phyloP scores from a whole-genome alignment of 352 stramenopile genomes.

The Globisporangium sylvaticum region DNA sequence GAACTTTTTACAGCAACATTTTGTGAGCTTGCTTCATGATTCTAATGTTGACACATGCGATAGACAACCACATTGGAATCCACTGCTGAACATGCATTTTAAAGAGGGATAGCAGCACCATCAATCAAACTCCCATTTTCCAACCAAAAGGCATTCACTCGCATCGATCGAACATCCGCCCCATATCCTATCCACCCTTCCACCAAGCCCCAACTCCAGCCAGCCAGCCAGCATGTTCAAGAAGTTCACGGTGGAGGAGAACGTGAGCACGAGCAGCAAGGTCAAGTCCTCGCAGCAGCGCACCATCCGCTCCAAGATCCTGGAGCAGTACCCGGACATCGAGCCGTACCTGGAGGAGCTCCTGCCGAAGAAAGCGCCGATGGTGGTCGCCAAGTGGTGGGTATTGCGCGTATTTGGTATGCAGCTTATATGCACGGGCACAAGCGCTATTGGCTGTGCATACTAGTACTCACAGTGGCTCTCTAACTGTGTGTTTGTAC shows the following conservation, averaged over 20 bases:
- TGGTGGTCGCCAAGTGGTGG: slow-evolving; percentile 90
- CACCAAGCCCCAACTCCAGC: not conserved
- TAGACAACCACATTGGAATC: not conserved
- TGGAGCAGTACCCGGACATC: slow-evolving; percentile 91
- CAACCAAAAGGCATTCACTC: too few relatives aligned
- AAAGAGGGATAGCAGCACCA: not conserved
- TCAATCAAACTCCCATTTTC: not conserved
- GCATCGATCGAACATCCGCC: too few relatives aligned
- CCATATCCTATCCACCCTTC: not conserved
- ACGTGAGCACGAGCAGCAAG: slow-evolving; percentile 95
- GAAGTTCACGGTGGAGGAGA: slow-evolving; percentile 91
- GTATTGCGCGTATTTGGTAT: slow-evolving; percentile 10
- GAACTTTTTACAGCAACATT: not conserved
- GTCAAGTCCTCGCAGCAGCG: slow-evolving; percentile 97
- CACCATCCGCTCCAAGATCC: slow-evolving; percentile 91
- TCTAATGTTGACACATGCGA: too few relatives aligned
- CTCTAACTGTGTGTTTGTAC: not conserved
- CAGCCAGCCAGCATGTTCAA: slow-evolving; percentile 87
- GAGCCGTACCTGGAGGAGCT: slow-evolving; percentile 86
- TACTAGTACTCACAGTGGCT: not conserved
- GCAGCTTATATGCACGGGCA: not conserved
- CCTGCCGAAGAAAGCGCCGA: slow-evolving; percentile 93
- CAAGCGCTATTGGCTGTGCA: too few relatives aligned
- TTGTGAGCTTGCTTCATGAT: too few relatives aligned
- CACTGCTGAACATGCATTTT: not conserved